A percentile compares a stretch with the other conserved stretches of the same genome.
These are phyloP conservation scores for Phylloporus rhodoxanthus DNA, from an alignment of 768 basidiomycete species.

Conservation along the genomic window DNA sequence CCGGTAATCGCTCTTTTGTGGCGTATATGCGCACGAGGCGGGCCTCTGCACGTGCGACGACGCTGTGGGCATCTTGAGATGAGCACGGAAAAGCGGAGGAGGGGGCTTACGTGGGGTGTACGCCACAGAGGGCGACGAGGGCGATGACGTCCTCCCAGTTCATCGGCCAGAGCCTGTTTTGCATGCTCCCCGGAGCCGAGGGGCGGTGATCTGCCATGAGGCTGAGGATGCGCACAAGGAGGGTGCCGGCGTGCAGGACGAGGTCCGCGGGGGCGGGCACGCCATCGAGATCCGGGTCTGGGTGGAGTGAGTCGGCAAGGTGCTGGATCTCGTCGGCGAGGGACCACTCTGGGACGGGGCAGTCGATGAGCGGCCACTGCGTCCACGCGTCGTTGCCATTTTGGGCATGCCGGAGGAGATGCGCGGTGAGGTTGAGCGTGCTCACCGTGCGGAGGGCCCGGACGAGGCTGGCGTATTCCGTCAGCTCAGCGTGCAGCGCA, in stretches of 20 bases:
- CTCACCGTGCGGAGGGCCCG: slow-evolving; percentile 53
- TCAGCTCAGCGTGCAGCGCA: slow-evolving; percentile 56
- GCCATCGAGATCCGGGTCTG: slow-evolving; percentile 29
- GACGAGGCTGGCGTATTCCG: slow-evolving; percentile 60
- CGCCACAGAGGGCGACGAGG: slow-evolving; percentile 40
- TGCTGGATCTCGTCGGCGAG: slow-evolving; percentile 62
- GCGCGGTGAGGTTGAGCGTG: slow-evolving; percentile 50
- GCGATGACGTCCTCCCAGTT: slow-evolving; percentile 62
- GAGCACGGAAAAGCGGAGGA: neutral
- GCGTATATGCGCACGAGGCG: slow-evolving; percentile 31
- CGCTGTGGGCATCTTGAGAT: slow-evolving; percentile 4
- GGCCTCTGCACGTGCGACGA: slow-evolving; percentile 22
- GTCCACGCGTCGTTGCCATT: slow-evolving; percentile 53
- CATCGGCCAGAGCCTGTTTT: slow-evolving; percentile 57
- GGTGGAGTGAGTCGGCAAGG: slow-evolving; percentile 36
- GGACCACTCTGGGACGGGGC: slow-evolving; percentile 62
- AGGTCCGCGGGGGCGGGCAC: slow-evolving; percentile 30
- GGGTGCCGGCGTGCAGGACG: slow-evolving; percentile 37
- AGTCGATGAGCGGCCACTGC: slow-evolving; percentile 71
- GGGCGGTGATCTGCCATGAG: slow-evolving; percentile 53
- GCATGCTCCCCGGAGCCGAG: slow-evolving; percentile 50
- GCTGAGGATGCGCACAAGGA: slow-evolving; percentile 49
- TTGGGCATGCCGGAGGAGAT: slow-evolving; percentile 34
- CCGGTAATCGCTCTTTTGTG: neutral
- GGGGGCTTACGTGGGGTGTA: slow-evolving; percentile 24